Evolutionary conservation across 106 monocot species (phyloP).

Genomic region (Platanthera guangdongensis): DNA sequence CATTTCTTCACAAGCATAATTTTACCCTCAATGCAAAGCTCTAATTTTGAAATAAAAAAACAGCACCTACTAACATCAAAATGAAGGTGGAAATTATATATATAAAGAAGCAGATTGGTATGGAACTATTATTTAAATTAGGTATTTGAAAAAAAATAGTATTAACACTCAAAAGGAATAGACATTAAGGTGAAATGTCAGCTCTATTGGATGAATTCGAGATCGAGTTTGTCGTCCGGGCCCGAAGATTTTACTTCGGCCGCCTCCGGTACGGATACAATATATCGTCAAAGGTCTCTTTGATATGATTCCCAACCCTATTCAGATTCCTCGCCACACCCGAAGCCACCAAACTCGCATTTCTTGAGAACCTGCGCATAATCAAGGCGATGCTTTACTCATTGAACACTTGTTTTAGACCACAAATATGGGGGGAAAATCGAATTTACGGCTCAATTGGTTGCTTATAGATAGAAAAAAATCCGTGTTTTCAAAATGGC

Average conservation of each 20-base stretch:
- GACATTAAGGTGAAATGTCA: not conserved
- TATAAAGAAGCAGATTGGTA: not conserved
- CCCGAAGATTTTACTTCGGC: conserved; percentile 32
- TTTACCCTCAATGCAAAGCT: not conserved
- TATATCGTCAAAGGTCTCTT: conserved; percentile 59
- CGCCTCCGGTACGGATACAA: conserved; percentile 54
- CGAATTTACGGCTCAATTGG: too few relatives aligned
- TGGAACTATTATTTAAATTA: not conserved
- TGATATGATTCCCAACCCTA: conserved; percentile 47
- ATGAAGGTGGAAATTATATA: not conserved
- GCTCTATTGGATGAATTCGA: not conserved
- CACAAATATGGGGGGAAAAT: too few relatives aligned
- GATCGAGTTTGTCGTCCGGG: not conserved
- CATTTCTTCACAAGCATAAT: not conserved
- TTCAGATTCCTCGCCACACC: conserved; percentile 51
- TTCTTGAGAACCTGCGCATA: conserved; percentile 52
- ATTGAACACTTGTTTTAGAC: too few relatives aligned
- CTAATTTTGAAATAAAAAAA: too few relatives aligned
- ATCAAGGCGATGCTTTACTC: not conserved
- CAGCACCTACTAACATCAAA: not conserved
- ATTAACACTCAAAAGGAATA: not conserved
- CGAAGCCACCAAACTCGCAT: conserved; percentile 62
- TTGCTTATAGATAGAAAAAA: too few relatives aligned
- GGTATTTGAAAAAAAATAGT: not conserved
- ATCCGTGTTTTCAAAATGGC: too few relatives aligned